Conservation (phyloP, 2,329 filamentous ascomycete species). For the Epichloe coenophiala region DNA sequence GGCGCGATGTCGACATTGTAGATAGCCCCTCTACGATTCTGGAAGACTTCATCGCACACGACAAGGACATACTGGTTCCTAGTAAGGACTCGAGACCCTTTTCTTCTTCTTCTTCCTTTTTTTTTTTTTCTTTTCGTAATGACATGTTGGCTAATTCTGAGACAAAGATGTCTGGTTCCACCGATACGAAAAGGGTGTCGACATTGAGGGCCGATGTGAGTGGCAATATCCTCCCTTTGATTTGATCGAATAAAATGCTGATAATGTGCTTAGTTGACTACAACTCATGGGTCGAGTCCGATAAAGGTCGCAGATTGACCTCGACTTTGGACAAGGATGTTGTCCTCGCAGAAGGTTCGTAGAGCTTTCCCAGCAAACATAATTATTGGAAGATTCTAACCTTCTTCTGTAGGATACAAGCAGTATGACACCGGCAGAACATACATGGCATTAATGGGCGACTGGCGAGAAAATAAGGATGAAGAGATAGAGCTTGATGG, state of each 20-base stretch:
- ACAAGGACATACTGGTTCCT: slow-evolving; percentile 84
- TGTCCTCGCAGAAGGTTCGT: slow-evolving; percentile 74
- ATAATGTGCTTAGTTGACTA: slow-evolving; percentile 63
- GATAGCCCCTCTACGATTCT: slow-evolving; percentile 79
- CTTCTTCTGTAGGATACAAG: slow-evolving; percentile 57
- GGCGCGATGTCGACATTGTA: slow-evolving; percentile 92
- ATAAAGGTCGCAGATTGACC: slow-evolving; percentile 66
- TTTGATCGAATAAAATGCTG: background rate
- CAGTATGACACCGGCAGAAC: slow-evolving; percentile 82
- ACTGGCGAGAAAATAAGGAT: slow-evolving; percentile 86
- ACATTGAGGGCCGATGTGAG: slow-evolving; percentile 92
- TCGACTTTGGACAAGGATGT: slow-evolving; percentile 62
- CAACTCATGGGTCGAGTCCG: slow-evolving; percentile 96
- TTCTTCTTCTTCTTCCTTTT: background rate
- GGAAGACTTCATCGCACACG: slow-evolving; percentile 90
- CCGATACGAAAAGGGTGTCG: slow-evolving; percentile 62
- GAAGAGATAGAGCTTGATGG: slow-evolving; percentile 87
- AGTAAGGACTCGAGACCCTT: slow-evolving; percentile 46
- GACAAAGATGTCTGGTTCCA: slow-evolving; percentile 88
- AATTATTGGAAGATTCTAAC: slow-evolving; percentile 8
- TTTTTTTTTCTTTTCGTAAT: background rate
- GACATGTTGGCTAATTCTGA: slow-evolving; percentile 11
- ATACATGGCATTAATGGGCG: slow-evolving; percentile 83
- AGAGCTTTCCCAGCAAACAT: background rate
- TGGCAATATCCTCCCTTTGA: slow-evolving; percentile 8